Conservation (phyloP, 495 filamentous ascomycete species). For the Margaritispora aquatica region DNA sequence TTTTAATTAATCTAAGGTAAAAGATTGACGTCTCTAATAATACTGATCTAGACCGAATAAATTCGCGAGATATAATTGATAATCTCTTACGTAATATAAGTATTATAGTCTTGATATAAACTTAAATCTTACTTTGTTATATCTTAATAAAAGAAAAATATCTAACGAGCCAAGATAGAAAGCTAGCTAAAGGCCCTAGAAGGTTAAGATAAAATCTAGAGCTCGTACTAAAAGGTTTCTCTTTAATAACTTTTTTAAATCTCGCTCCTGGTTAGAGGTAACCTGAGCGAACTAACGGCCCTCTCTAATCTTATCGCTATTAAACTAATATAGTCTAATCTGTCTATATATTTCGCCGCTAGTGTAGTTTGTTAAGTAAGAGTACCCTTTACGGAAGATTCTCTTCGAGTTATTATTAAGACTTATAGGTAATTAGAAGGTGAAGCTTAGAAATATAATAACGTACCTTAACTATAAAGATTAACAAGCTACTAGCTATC, state of each 20-base stretch:
- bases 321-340: background rate
- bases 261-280: background rate
- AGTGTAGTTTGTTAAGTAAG: background rate
- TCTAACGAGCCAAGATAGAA: background rate
- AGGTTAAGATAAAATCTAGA: background rate
- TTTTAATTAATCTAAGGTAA: background rate
- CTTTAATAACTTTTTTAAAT: background rate
- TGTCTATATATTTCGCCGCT: background rate
- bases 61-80: background rate
- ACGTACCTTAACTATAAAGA: background rate
- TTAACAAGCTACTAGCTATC: background rate
- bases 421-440: background rate
- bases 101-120: background rate
- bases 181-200: background rate
- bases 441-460: background rate
- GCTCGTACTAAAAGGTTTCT: background rate
- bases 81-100: background rate
- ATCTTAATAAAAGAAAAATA: background rate
- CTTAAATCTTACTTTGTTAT: background rate
- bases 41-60: background rate
- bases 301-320: background rate
- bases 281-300: background rate
- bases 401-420: background rate
- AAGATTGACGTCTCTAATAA: background rate
- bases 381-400: background rate